A percentile compares a stretch with the other conserved stretches of the same genome.
These are phyloP conservation scores for Rhodamnia rubescens DNA, from an alignment of 345 rosid genomes.

Conservation along the genomic window DNA sequence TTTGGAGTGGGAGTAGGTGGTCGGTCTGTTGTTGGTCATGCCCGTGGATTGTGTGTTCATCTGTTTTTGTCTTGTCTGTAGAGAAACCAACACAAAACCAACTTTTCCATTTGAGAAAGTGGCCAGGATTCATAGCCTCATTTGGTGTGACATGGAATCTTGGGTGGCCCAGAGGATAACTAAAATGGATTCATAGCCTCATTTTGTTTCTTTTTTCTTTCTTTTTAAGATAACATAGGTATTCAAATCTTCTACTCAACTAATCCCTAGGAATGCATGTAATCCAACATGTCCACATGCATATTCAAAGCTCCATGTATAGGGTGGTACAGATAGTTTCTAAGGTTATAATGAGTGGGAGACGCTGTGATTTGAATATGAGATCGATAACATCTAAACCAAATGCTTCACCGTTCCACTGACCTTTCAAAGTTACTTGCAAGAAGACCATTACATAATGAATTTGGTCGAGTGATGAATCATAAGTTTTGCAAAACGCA, in stretches of 20 bases:
- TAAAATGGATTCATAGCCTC: background rate
- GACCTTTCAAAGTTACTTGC: background rate
- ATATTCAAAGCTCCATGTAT: background rate
- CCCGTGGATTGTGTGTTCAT: constrained; percentile 6
- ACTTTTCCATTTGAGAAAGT: constrained; percentile 1
- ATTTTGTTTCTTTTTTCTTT: background rate
- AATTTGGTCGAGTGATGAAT: background rate
- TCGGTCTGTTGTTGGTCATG: constrained; percentile 5
- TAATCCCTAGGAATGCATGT: background rate
- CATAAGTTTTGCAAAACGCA: background rate
- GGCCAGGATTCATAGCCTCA: background rate
- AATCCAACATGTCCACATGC: background rate
- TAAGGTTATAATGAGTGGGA: background rate
- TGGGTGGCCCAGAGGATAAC: background rate
- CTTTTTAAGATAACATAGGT: background rate
- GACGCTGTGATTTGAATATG: background rate
- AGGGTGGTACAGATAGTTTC: fast-evolving
- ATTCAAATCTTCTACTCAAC: background rate
- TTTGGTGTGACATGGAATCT: background rate
- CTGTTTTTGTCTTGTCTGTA: background rate
- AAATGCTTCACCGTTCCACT: background rate
- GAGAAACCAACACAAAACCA: background rate
- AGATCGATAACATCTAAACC: background rate
- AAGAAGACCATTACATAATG: background rate
- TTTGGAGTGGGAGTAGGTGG: constrained; percentile 2